Percentiles rank a stretch among this genome's conserved stretches.
phyloP scores from a whole-genome alignment of 2,329 filamentous ascomycete genomes.

The Penicillium sclerotiorum region DNA sequence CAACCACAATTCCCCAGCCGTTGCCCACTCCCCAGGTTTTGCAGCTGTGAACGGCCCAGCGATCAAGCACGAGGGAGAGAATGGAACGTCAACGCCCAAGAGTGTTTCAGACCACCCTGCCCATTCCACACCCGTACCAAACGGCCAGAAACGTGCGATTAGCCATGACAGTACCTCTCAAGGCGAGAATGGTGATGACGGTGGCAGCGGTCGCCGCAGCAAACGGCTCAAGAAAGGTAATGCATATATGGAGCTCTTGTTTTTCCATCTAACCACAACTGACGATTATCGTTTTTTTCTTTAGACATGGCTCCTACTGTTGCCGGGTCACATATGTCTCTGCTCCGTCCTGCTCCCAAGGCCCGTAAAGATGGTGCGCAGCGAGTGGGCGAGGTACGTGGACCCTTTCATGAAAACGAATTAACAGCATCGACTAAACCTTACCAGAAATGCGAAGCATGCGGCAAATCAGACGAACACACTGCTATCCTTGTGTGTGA shows the following conservation, averaged over 20 bases:
- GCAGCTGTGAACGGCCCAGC: constrained; percentile 43
- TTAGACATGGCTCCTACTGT: constrained; percentile 68
- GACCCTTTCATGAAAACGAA: constrained; percentile 7
- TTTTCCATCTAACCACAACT: constrained; percentile 1
- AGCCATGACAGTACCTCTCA: constrained; percentile 58
- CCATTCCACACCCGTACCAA: constrained; percentile 58
- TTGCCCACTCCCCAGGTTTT: constrained; percentile 56
- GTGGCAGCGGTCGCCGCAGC: constrained; percentile 73
- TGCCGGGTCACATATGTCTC: constrained; percentile 94
- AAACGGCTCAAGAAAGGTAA: constrained; percentile 89
- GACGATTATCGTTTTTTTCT: not conserved
- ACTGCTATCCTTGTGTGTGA: constrained; percentile 79
- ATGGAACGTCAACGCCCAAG: constrained; percentile 62
- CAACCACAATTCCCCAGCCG: constrained; percentile 53
- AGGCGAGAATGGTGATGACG: constrained; percentile 59
- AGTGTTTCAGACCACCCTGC: constrained; percentile 66
- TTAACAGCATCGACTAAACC: constrained; percentile 31
- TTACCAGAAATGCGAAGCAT: constrained; percentile 77
- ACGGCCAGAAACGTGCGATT: constrained; percentile 72
- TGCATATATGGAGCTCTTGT: constrained; percentile 17
- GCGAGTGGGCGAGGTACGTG: constrained; percentile 60
- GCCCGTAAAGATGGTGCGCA: constrained; percentile 57
- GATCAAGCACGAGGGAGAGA: constrained; percentile 57
- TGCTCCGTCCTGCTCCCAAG: constrained; percentile 75
- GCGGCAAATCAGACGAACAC: constrained; percentile 74